These are phyloP conservation scores for Alternaria tenuissima DNA, from an alignment of 2,329 filamentous ascomycete genomes.

Conservation along the genomic window DNA sequence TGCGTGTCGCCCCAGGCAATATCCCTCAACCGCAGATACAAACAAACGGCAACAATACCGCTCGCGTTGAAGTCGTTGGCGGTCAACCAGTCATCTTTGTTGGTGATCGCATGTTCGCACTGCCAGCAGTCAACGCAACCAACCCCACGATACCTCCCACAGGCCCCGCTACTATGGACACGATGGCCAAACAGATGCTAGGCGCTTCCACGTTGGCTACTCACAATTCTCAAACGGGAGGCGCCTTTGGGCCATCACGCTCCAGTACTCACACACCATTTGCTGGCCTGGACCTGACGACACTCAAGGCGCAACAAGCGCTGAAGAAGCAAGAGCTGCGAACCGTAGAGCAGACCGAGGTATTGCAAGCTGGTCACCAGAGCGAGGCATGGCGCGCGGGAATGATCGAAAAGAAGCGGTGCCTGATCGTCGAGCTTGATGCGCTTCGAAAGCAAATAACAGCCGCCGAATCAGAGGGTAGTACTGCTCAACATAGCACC, in stretches of 20 bases:
- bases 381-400: conserved; percentile 42
- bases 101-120: conserved; percentile 43
- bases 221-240: conserved; percentile 21
- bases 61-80: conserved; percentile 41
- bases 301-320: conserved; percentile 39
- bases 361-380: conserved; percentile 44
- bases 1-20: conserved; percentile 32
- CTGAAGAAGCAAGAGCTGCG: conserved; percentile 47
- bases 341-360: conserved; percentile 48
- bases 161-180: conserved; percentile 21
- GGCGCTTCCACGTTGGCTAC: conserved; percentile 20
- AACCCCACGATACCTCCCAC: conserved; percentile 20
- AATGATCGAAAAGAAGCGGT: conserved; percentile 49
- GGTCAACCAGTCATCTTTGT: conserved; percentile 44
- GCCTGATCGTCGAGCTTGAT: conserved; percentile 48
- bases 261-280: conserved; percentile 33
- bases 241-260: conserved; percentile 22
- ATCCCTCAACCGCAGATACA: conserved; percentile 37
- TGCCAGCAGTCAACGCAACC: conserved; percentile 36
- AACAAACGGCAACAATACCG: conserved; percentile 27
- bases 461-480: conserved; percentile 31
- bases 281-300: conserved; percentile 33
- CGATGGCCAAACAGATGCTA: conserved; percentile 21
- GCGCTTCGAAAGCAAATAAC: conserved; percentile 46
- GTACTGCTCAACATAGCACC: conserved; percentile 14